These are phyloP conservation scores for Talaromyces stipitatus DNA, from an alignment of 495 filamentous ascomycete genomes.

Conservation along the genomic window DNA sequence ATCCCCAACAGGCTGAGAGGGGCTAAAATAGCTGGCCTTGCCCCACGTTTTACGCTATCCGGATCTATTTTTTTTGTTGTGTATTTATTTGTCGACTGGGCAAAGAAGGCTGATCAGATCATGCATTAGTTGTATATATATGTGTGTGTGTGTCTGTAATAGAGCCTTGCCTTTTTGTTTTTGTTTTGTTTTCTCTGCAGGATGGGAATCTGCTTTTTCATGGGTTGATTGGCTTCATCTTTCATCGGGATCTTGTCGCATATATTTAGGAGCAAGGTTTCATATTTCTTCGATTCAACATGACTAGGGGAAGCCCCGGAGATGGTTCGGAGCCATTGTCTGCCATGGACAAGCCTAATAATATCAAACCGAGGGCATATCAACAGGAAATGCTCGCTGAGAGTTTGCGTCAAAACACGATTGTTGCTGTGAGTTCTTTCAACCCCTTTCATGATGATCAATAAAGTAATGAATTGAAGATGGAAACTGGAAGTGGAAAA, in stretches of 20 bases:
- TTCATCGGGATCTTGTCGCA: too few species aligned
- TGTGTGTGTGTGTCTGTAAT: too few species aligned
- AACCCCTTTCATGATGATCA: background rate
- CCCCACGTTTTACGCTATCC: conserved; percentile 3
- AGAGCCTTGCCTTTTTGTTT: too few species aligned
- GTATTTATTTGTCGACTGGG: background rate
- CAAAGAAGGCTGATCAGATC: background rate
- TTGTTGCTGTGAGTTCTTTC: conserved; percentile 60
- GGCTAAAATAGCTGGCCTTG: background rate
- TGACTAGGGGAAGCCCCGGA: background rate
- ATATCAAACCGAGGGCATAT: conserved; percentile 47
- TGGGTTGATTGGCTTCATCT: too few species aligned
- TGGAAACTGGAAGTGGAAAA: conserved; percentile 93
- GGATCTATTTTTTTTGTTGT: background rate
- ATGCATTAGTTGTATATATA: background rate
- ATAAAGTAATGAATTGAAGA: conserved; percentile 37
- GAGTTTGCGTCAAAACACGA: conserved; percentile 71
- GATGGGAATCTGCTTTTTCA: too few species aligned
- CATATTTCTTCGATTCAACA: background rate
- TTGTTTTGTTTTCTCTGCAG: background rate
- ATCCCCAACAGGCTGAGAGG: background rate
- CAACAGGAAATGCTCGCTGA: conserved; percentile 88
- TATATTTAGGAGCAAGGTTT: background rate
- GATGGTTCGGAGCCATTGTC: too few species aligned
- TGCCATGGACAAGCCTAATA: background rate